Conservation (phyloP, 164 flowering plant species). For the Tetracentron sinense region DNA sequence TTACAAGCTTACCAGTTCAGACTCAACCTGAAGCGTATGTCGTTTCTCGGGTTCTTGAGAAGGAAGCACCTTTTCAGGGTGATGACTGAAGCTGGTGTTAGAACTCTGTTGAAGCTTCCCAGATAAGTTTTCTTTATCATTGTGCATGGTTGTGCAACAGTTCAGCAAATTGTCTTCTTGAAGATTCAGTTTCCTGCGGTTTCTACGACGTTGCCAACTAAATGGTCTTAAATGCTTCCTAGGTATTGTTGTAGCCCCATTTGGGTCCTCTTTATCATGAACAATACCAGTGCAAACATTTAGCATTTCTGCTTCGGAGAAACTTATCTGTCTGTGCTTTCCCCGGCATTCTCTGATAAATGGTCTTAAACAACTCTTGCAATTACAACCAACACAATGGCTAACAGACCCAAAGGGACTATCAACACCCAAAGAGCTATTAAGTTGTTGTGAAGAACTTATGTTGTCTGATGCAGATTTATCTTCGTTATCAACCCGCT, state of each 20-base stretch:
- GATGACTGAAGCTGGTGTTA: slow-evolving; percentile 1
- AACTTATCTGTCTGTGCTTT: slow-evolving; percentile 9
- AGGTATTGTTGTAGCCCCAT: slow-evolving; percentile 6
- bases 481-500: slow-evolving; percentile 15
- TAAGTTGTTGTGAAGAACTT: slow-evolving; percentile 10
- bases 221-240: slow-evolving; percentile 38
- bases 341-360: slow-evolving; percentile 9
- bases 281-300: slow-evolving; percentile 7
- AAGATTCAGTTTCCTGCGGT: slow-evolving; percentile 22
- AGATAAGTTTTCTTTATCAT: slow-evolving; percentile 6
- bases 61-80: slow-evolving; percentile 20
- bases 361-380: slow-evolving; percentile 9
- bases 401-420: slow-evolving; percentile 11
- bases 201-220: slow-evolving; percentile 50
- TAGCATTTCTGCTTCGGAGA: slow-evolving; percentile 6
- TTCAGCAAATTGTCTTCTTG: slow-evolving; percentile 9
- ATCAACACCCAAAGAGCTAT: slow-evolving; percentile 5
- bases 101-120: slow-evolving; percentile 12
- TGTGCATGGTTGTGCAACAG: not conserved
- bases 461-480: slow-evolving; percentile 10
- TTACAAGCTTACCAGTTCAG: slow-evolving; percentile 10
- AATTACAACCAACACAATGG: slow-evolving; percentile 11
- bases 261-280: slow-evolving; percentile 7
- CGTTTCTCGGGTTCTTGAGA: slow-evolving; percentile 10
- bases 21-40: not conserved